Percentiles rank a stretch among this genome's conserved stretches.
These are phyloP conservation scores for Phaeoacremonium minimum DNA, from an alignment of 2,329 filamentous ascomycete species.

Conservation along the genomic window DNA sequence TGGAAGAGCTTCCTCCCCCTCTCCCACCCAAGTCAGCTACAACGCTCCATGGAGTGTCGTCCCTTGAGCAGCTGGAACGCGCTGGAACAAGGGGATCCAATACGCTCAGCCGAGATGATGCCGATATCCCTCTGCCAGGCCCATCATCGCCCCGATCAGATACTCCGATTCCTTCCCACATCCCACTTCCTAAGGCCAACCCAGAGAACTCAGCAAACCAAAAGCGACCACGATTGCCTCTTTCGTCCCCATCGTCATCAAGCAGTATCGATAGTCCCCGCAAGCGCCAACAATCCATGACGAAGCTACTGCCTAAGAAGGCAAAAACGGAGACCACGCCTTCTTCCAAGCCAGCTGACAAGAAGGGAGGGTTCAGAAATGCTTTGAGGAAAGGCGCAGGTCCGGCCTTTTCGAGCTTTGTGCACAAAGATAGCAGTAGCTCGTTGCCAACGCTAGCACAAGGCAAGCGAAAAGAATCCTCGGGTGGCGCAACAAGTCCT, in stretches of 20 bases:
- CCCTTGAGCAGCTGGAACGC: not conserved
- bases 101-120: no score
- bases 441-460: no score
- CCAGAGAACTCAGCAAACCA: conserved; percentile 37
- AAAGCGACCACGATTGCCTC: conserved; percentile 37
- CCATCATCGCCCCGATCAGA: no score
- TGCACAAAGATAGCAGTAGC: no score
- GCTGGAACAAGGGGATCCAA: no score
- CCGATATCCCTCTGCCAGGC: no score
- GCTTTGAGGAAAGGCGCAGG: conserved; percentile 46
- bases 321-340: conserved; percentile 13
- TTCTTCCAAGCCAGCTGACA: conserved; percentile 27
- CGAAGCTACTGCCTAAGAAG: conserved; percentile 22
- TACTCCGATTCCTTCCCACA: conserved; percentile 15
- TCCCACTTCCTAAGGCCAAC: conserved; percentile 15
- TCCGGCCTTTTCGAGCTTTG: conserved; percentile 41
- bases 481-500: no score
- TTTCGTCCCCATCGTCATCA: conserved; percentile 9
- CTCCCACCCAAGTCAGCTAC: conserved; percentile 14
- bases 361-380: conserved; percentile 41
- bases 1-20: conserved; percentile 9
- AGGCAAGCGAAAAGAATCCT: no score
- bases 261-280: conserved; percentile 10
- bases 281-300: conserved; percentile 16
- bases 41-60: not conserved